These are phyloP conservation scores for Diutina rugosa DNA, from an alignment of 1,139 yeast species.

Conservation along the genomic window DNA sequence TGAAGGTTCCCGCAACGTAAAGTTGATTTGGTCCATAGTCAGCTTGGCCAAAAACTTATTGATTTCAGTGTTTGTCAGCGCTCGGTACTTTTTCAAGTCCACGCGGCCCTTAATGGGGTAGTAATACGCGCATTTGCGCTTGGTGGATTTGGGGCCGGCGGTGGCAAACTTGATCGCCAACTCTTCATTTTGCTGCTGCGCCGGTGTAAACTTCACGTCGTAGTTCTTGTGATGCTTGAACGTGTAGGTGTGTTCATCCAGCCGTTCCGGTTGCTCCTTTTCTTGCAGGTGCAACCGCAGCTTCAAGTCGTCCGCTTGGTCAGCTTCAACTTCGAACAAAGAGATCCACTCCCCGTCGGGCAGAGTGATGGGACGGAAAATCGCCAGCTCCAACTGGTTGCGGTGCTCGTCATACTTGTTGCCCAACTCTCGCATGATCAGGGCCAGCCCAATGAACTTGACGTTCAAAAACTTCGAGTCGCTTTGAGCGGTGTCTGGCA, in stretches of 20 bases:
- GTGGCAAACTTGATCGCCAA: slow-evolving; percentile 32
- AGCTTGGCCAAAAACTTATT: slow-evolving; percentile 38
- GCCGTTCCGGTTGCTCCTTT: slow-evolving; percentile 31
- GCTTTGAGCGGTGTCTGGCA: slow-evolving; percentile 84
- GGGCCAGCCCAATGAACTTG: slow-evolving; percentile 74
- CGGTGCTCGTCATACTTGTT: slow-evolving; percentile 24
- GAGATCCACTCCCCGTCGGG: slow-evolving; percentile 80
- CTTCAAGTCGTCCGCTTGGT: slow-evolving; percentile 20
- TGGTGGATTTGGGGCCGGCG: slow-evolving; percentile 23
- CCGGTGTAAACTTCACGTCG: slow-evolving; percentile 54
- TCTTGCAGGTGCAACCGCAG: slow-evolving; percentile 38
- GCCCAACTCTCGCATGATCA: slow-evolving; percentile 29
- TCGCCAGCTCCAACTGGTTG: slow-evolving; percentile 43
- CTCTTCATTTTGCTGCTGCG: slow-evolving; percentile 32
- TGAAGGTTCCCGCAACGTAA: slow-evolving; percentile 60
- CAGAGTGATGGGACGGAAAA: slow-evolving; percentile 64
- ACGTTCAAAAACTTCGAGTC: slow-evolving; percentile 65
- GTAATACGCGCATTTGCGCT: slow-evolving; percentile 53
- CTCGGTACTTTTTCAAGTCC: slow-evolving; percentile 75
- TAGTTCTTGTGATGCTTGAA: slow-evolving; percentile 67
- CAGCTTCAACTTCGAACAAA: slow-evolving; percentile 32
- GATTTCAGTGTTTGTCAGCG: slow-evolving; percentile 33
- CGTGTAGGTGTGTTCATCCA: slow-evolving; percentile 23
- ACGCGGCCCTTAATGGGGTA: slow-evolving; percentile 70
- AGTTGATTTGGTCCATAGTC: slow-evolving; percentile 42